These are phyloP conservation scores for Neofusicoccum umdonicola DNA, from an alignment of 2,329 filamentous ascomycete species.

Conservation along the genomic window DNA sequence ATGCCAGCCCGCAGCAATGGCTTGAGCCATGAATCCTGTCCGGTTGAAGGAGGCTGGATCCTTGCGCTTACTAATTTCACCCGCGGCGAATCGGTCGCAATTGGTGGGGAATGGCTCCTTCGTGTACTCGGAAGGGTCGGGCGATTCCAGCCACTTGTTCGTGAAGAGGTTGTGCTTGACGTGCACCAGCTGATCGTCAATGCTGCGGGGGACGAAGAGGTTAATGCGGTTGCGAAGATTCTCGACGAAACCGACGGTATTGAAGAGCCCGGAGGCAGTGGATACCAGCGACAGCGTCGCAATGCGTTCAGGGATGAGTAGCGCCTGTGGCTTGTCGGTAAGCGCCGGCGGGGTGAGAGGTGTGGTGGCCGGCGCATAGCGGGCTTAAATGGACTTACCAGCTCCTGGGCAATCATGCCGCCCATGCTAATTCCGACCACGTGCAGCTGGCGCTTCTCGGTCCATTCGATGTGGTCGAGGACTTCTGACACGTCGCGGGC, in stretches of 20 bases:
- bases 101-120: conserved; percentile 65
- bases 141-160: conserved; percentile 58
- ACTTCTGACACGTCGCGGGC: conserved; percentile 74
- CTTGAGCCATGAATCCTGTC: conserved; percentile 71
- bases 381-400: conserved; percentile 45
- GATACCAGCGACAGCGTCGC: conserved; percentile 52
- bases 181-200: conserved; percentile 64
- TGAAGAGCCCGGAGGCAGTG: conserved; percentile 48
- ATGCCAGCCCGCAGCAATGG: conserved; percentile 77
- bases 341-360: neutral
- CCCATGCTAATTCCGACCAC: conserved; percentile 79
- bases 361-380: neutral
- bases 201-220: conserved; percentile 63
- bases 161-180: conserved; percentile 67
- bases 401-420: conserved; percentile 88
- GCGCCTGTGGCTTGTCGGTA: conserved; percentile 27
- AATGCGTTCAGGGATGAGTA: conserved; percentile 48
- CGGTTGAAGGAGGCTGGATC: conserved; percentile 61
- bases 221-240: conserved; percentile 61
- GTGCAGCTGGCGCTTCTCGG: conserved; percentile 57
- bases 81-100: conserved; percentile 77
- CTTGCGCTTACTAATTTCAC: conserved; percentile 70
- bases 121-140: conserved; percentile 50
- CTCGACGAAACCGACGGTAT: conserved; percentile 57
- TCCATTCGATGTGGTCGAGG: conserved; percentile 68